Evolutionary conservation across 2,329 filamentous ascomycete genomes (phyloP), one percentile per base, ranked within the genome.

Genomic region (Fusarium mangiferae): DNA sequence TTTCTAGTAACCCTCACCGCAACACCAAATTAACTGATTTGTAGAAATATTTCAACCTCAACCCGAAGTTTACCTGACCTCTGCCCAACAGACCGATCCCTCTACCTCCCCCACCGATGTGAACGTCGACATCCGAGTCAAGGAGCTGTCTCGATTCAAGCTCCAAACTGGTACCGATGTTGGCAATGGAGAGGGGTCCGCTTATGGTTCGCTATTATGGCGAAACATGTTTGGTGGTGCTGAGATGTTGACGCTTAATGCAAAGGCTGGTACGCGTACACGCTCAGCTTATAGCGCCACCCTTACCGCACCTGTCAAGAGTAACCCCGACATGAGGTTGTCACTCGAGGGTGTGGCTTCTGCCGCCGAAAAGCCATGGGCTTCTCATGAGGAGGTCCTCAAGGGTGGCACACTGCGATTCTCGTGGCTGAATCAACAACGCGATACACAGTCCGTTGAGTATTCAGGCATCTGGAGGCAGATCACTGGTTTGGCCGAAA

Each of bases 191-290:
- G 96, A 99, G 83, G 96, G 96, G 41, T 97, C 95, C 13, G 96
- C 95, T 8, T 98, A 97, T 80, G 92, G 94, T 75, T 96, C 96
- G 75, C 88, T 95, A 49, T 88, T 96, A 58, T 92, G 95, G 86
- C 92, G 96, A 76, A 99, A 99, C 83, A 89, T 99, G 68, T 94
- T 99, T 81, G 96, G 96, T 58, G 96, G 96, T 44, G 96, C 95
- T 30, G 96, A 99, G 85, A 93, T 93, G 64, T 85, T 99, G 72
- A 94, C 94, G 59, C 85, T 97, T 68, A 96, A 98, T 78, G 95
- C 94, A 55, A 95, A 94, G 38, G 86, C 95, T 30, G 96, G 96
- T 65, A 98, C 96, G 12, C 90, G 96, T 49, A 98, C 96, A 35
- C 89, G 95, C 54, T 98, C 95, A 6, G 93, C 96, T 33, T 98